Base-by-base conservation (phyloP, 2,329 filamentous ascomycete genomes). In the Colletotrichum orbiculare region DNA sequence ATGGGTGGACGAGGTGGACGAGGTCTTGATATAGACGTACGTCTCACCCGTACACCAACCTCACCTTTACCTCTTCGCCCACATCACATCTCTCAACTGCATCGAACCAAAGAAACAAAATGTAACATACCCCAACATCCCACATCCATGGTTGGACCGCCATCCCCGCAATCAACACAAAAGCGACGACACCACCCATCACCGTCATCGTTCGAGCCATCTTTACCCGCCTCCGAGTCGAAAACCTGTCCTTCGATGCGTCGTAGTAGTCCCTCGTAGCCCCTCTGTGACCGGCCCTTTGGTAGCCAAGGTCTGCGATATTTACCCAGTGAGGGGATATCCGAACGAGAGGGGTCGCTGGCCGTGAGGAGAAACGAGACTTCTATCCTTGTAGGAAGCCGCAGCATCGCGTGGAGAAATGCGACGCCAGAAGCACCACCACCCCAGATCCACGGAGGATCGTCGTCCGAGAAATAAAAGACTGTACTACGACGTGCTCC, bases 51-150 rank as follows among this genome's bases (percentile, higher is more conserved):
- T 17, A 41, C 48, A 41, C 46, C 6, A 17, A 7, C 11, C 12
- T 39, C 38, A n/a, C 17, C 17, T 6, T 10, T 5, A 9, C 37
- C 13, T 43, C 25, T 17, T 8, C 12, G 9, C 17, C 17, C 8
- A 48, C 6, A 17, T n/a, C 17, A 48, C 49, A 49, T 37, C 50
- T n/a, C 17, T 52, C n/a, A n/a, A 46, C 45, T 33, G n/a, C 25
- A 48, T 53, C 52, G 8, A 38, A 13, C 10, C 39, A 8, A 41
- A 42, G 9, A 34, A 15, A 45, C 9, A 12, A 13, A 48, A 62
- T 65, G 58, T 33, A 62, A 65, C 62, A 43, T 62, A 65, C 57
- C 41, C 58, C 62, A 62, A 62, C 55, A 49, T 60, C 49, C 61
- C 61, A 60, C 8, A 54, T 45, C 55, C 55, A 64, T 38, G 39